phyloP scores from a whole-genome alignment of 805 yeast species.

The Spathaspora hagerdaliae region DNA sequence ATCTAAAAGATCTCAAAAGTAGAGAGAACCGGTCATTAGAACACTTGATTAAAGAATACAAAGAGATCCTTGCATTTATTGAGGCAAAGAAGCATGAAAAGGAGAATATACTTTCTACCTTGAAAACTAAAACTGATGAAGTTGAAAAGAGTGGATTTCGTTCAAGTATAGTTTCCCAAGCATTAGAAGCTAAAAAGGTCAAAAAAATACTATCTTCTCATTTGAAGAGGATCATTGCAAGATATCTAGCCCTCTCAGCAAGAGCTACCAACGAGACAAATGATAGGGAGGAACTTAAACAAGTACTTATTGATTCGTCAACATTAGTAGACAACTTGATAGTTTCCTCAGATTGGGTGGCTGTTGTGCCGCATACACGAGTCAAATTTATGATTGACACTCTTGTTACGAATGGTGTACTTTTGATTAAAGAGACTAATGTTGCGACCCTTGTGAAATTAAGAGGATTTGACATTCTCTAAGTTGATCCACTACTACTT shows the following conservation, averaged over 20 bases:
- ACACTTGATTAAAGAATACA: not conserved
- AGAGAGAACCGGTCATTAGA: not conserved
- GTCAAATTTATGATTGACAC: conserved; percentile 3
- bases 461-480: conserved; percentile 1
- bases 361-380: conserved; percentile 3
- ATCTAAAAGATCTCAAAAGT: not conserved
- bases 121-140: conserved; percentile 3
- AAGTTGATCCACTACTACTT: no score
- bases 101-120: not conserved
- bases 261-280: not conserved
- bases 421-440: not conserved
- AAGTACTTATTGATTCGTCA: conserved; percentile 4
- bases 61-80: conserved; percentile 1
- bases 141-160: not conserved
- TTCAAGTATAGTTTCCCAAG: not conserved
- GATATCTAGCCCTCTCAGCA: conserved; percentile 8
- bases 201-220: conserved; percentile 5
- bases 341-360: conserved; percentile 9
- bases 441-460: not conserved
- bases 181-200: conserved; percentile 7
- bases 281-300: conserved; percentile 6
- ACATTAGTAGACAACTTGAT: conserved; percentile 8
- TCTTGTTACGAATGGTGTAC: conserved; percentile 3
- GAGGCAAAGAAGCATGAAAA: conserved; percentile 2
- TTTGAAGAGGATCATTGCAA: conserved; percentile 10